These are phyloP conservation scores for Penicillium expansum DNA, from an alignment of 2,329 filamentous ascomycete species.

Conservation along the genomic window DNA sequence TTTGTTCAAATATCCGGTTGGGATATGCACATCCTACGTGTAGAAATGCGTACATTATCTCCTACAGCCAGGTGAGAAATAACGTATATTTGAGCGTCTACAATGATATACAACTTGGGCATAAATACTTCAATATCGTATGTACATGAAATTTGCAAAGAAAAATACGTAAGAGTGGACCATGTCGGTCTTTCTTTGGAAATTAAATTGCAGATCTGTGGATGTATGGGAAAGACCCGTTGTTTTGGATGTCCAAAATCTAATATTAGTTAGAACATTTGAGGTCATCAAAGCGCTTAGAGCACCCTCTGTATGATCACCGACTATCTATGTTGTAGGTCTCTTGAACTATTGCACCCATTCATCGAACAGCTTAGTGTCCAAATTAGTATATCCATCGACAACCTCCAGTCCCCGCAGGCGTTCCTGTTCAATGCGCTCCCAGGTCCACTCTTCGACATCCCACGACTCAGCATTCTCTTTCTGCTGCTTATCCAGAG, in stretches of 20 bases:
- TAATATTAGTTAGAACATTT: background rate
- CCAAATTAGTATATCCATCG: conserved; percentile 54
- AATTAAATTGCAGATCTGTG: conserved; percentile 2
- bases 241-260: background rate
- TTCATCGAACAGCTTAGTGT: conserved; percentile 51
- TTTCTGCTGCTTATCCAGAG: conserved; percentile 32
- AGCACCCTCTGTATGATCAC: background rate
- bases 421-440: conserved; percentile 58
- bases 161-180: background rate
- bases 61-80: background rate
- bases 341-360: conserved; percentile 28
- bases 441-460: conserved; percentile 57
- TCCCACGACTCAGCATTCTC: conserved; percentile 34
- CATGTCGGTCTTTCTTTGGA: background rate
- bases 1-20: too few relatives aligned
- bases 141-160: background rate
- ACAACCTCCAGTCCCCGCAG: conserved; percentile 55
- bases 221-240: background rate
- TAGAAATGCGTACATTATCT: too few relatives aligned
- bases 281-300: background rate
- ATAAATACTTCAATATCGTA: too few relatives aligned
- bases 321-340: background rate
- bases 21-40: background rate
- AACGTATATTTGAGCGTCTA: background rate
- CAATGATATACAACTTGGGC: background rate